Evolutionary conservation across 1,284 basidiomycete species (phyloP), one percentile per base, ranked within the genome.

Genomic region (Microbotryomycetes sp.): DNA sequence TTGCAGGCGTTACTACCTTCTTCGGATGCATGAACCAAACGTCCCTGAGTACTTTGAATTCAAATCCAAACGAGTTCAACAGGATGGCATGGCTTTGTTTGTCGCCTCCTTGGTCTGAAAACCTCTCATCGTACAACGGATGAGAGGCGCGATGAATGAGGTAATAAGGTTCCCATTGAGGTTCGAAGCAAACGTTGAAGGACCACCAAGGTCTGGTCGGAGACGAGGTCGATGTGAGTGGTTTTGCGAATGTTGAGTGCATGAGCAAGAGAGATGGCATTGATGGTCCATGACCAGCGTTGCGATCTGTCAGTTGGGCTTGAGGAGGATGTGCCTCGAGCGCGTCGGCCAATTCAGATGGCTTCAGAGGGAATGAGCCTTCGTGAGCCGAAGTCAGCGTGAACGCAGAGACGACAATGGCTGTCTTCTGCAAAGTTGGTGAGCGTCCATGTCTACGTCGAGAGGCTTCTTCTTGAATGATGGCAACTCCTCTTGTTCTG

Each of bases 121-220:
- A 65, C 22, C 64, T 56, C 51, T 65, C 61, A 49, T 63, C 60
- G 58, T 63, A 65, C 4, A 65, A 31, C 7, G 64, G 64, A 50
- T 65, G 61, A 1, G 60, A 63, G 6, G 57, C 53, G 9, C 60
- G 54, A 26, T 53, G 47, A 15, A 65, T 31, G 51, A 65, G 45
- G 54, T 65, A 65, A 56, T 65, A 65, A 1, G 64, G 64, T 45
- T 65, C 64, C 64, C 64, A 65, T 16, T 65, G 64, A 15, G 64
- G 64, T 23, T 65, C 64, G 58, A 59, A 63, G 52, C 58, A 57
- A 16, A 57, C 36, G 25, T 48, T 31, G 49, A 54, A 65, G 25
- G 57, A 56, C 54, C 49, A 55, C 3, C 23, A 16, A 2, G 47
- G 51, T 3, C 28, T n/a, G 9, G 19, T 31, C 3, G 25, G 45